phyloP scores from a whole-genome alignment of 2,329 filamentous ascomycete species.

The Botrytis byssoidea region DNA sequence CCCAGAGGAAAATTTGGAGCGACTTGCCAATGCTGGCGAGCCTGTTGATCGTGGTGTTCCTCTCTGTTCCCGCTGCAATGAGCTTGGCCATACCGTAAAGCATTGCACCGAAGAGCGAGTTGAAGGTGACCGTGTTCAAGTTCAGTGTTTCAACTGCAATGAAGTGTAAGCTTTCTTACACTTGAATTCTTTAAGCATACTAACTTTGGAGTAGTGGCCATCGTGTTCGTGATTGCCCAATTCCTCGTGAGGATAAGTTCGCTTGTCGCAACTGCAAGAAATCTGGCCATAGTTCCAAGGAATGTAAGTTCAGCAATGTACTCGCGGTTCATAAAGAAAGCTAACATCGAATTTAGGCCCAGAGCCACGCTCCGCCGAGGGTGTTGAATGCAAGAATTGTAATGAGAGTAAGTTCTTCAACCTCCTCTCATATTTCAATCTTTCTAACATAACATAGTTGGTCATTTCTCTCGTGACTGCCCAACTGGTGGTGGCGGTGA shows the following conservation, averaged over 20 bases:
- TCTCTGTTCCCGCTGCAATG: constrained; percentile 48
- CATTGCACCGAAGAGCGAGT: constrained; percentile 57
- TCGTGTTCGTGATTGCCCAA: constrained; percentile 65
- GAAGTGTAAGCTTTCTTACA: constrained; percentile 35
- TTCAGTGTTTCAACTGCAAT: constrained; percentile 65
- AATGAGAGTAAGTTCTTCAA: constrained; percentile 33
- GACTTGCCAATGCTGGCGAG: constrained; percentile 65
- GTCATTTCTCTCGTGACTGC: constrained; percentile 64
- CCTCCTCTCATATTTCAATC: neutral
- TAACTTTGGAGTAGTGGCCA: constrained; percentile 49
- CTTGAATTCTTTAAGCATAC: neutral
- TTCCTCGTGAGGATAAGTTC: constrained; percentile 61
- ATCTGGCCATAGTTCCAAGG: constrained; percentile 38
- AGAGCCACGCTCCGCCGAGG: constrained; percentile 59
- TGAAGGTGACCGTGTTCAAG: constrained; percentile 48
- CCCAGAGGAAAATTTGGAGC: constrained; percentile 58
- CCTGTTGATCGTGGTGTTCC: constrained; percentile 57
- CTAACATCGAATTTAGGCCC: constrained; percentile 29
- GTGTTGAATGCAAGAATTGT: constrained; percentile 41
- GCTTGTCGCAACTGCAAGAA: constrained; percentile 67
- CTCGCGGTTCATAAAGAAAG: neutral
- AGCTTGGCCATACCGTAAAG: constrained; percentile 58
- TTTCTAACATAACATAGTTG: constrained; percentile 43
- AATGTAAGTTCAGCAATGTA: constrained; percentile 31
- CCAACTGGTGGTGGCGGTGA: constrained; percentile 58